A percentile compares a stretch with the other conserved stretches of the same genome.
Evolutionary conservation across 2,329 filamentous ascomycete species (phyloP).

Genomic region (Ceratocystis lukuohia): DNA sequence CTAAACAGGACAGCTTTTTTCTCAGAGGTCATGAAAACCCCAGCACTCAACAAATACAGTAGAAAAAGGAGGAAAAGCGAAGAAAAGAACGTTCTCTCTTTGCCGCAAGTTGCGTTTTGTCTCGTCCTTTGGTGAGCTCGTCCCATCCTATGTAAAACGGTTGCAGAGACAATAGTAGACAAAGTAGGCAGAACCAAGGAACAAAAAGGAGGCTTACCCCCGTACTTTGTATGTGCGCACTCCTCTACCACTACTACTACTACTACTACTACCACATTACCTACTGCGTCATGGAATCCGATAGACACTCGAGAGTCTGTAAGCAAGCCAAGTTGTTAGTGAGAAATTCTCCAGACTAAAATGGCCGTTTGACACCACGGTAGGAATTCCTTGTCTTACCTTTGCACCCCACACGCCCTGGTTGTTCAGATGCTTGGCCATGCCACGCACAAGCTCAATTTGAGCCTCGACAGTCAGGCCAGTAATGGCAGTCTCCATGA

Average conservation of each 20-base stretch:
- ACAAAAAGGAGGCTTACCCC: neutral
- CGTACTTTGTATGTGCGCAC: no score
- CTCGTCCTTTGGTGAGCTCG: neutral
- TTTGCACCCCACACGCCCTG: slow-evolving; percentile 38
- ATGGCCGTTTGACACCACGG: no score
- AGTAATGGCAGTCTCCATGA: slow-evolving; percentile 84
- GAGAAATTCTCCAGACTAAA: neutral
- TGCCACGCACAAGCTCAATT: slow-evolving; percentile 59
- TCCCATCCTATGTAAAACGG: neutral
- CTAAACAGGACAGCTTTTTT: neutral
- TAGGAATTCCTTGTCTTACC: slow-evolving; percentile 25
- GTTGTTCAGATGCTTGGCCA: slow-evolving; percentile 51
- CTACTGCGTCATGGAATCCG: slow-evolving; percentile 2
- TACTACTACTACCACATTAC: neutral
- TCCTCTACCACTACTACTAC: neutral
- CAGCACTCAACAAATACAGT: neutral
- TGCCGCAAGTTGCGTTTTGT: neutral
- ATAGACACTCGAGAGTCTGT: slow-evolving; percentile 16
- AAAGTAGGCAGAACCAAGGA: neutral
- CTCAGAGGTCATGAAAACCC: neutral
- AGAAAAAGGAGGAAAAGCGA: neutral
- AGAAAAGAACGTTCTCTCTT: neutral
- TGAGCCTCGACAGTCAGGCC: slow-evolving; percentile 82
- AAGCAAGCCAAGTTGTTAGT: neutral
- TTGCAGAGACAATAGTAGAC: neutral